Evolutionary conservation across 306 rosid genomes (phyloP), one percentile per base, ranked within the genome.

Genomic region (Coriaria nepalensis): DNA sequence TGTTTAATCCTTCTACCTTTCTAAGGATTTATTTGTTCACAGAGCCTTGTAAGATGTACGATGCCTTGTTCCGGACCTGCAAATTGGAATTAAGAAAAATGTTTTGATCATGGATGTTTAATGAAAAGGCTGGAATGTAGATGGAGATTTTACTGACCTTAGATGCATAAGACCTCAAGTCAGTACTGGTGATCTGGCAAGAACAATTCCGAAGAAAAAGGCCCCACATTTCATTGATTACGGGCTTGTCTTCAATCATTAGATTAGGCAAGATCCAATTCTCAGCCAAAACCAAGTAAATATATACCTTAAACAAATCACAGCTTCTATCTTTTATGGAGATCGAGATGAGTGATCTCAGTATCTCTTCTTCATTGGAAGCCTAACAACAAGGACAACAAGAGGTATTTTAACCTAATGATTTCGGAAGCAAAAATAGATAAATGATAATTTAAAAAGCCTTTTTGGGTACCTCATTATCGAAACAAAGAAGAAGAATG

Each of bases 51-150:
- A 78, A 72, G 50, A 85, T 81, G 65, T 74, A 84, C 38, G 94
- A 68, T 37, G 97, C 97, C 57, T 71, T 74, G 43, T 77, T 73
- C 13, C 97, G 94, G 64, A 84, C 83, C 97, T 90, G 94, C 29
- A 43, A 68, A 55, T 7, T 40, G 35, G 47, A 47, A 4, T 46
- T 59, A 53, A 11, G n/a, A 29, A 13, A 45, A n/a, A 45, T n/a
- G 12, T 29, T 6, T 55, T 33, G 63, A 51, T 38, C 32, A 15
- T 4, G 6, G 13, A 2, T 49, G 57, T 10, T 37, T 53, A 45
- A 15, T n/a, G 59, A 49, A 35, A 65, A 54, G 58, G 43, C 33
- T 15, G 38, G 33, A 68, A 40, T 43, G 10, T 5, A 39, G 46
- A 40, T 49, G 50, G 65, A 49, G 29, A 20, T 20, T 20, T 39